Evolutionary conservation across 768 basidiomycete species (phyloP), one percentile per base, ranked within the genome.

Genomic region (Favolaschia claudopus): DNA sequence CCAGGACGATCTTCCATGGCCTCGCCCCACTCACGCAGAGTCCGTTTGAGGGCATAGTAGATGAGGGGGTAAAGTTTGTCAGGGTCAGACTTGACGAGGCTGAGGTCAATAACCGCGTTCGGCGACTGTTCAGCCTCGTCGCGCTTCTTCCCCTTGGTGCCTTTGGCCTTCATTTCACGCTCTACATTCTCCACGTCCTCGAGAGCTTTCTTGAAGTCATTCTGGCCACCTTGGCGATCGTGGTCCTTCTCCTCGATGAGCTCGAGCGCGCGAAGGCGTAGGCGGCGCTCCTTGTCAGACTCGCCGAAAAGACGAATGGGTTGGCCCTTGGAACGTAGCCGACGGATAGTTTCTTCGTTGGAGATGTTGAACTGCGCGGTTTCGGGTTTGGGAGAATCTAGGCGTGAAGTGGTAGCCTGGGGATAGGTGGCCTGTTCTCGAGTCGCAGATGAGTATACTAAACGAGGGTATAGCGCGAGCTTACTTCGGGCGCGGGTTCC

Each of bases 41-140:
- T 90, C 61, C 90, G 83, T 80, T 98, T 98, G 56, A 99, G 77
- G 2, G 95, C 93, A 71, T 95, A 95, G 70, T 99, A 99, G 46
- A 99, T 98, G 67, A 98, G 80, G 0, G 97, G 97, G 70, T 99
- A 98, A 27, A 99, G 78, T 74, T 93, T 97, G 79, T 96, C 93
- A 7, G 95, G 92, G 72, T 99, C 93, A 17, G 86, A 86, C 81
- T 95, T 96, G 69, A 98, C 72, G 58, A 98, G 81, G 7, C 72
- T 79, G 27, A 99, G 73, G 73, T 99, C 94, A 43, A 99, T 77
- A 9, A 93, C 74, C 9, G 85, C 87, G 19, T 77, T 76, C 27
- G 76, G 76, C 38, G 79, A 76, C 28, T 81, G 75, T 67, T 88
- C 79, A 1, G 84, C 80, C 8, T 82, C 87, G 64, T 87, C 89